phyloP scores from a whole-genome alignment of 352 stramenopile genomes.

The Phytophthora podocarpi region DNA sequence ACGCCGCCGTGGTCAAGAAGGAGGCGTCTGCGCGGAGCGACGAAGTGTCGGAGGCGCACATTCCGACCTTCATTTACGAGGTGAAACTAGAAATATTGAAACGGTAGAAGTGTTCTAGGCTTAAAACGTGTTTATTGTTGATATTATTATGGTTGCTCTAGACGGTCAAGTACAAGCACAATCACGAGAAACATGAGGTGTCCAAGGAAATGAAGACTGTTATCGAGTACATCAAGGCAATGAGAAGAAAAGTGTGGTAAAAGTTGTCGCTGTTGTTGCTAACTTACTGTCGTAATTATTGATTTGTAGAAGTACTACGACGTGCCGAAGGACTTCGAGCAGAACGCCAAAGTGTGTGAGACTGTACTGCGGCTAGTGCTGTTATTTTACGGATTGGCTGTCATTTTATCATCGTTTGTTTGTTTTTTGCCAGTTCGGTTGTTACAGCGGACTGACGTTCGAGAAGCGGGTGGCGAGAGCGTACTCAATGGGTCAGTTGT shows the following conservation, averaged over 20 bases:
- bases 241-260: background rate
- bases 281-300: background rate
- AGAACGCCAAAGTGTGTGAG: slow-evolving; percentile 39
- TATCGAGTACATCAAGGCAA: slow-evolving; percentile 58
- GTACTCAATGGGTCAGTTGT: slow-evolving; percentile 59
- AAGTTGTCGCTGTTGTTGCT: background rate
- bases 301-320: slow-evolving; percentile 47
- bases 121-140: too few species aligned
- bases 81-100: too few species aligned
- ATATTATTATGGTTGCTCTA: slow-evolving; percentile 14
- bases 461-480: slow-evolving; percentile 58
- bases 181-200: slow-evolving; percentile 37
- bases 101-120: too few species aligned
- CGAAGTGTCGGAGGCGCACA: slow-evolving; percentile 39
- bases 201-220: slow-evolving; percentile 41
- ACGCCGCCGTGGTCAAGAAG: slow-evolving; percentile 6
- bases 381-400: background rate
- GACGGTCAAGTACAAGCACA: slow-evolving; percentile 63
- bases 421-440: slow-evolving; percentile 48
- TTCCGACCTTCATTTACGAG: slow-evolving; percentile 68
- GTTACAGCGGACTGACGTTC: slow-evolving; percentile 65
- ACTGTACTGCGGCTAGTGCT: background rate
- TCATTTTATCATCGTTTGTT: background rate
- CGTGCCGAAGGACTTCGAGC: slow-evolving; percentile 57
- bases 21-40: slow-evolving; percentile 5